A percentile compares a stretch with the other conserved stretches of the same genome.
phyloP scores from a whole-genome alignment of 495 filamentous ascomycete genomes.

The Apiosordaria backusii region DNA sequence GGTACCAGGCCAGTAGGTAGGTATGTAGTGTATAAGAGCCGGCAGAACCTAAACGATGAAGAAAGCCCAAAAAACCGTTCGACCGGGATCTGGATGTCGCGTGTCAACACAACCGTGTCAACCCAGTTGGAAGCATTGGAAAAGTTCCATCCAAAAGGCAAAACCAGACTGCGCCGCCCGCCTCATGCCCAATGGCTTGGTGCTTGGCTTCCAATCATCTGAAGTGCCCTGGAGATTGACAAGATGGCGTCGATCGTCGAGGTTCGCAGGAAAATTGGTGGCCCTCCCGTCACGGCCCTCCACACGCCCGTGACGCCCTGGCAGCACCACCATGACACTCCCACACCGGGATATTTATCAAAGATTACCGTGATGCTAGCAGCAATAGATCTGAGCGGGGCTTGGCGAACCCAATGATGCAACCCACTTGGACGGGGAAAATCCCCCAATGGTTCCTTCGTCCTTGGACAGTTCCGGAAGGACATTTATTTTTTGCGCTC shows the following conservation, averaged over 20 bases:
- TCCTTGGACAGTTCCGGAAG: neutral
- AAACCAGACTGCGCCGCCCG: neutral
- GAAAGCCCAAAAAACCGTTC: neutral
- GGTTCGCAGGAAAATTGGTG: neutral
- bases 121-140: neutral
- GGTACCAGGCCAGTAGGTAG: neutral
- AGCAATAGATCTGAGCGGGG: slow-evolving; percentile 3
- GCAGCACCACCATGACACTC: too few species aligned
- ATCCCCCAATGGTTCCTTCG: neutral
- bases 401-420: slow-evolving; percentile 1
- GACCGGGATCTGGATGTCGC: slow-evolving; percentile 1
- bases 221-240: slow-evolving; percentile 5
- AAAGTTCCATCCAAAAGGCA: slow-evolving; percentile 2
- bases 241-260: neutral
- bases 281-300: too few species aligned
- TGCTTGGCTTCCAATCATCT: slow-evolving; percentile 13
- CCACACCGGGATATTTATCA: neutral
- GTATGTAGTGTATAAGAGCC: neutral
- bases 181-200: slow-evolving; percentile 3
- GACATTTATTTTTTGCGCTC: neutral
- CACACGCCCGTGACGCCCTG: too few species aligned
- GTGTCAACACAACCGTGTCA: slow-evolving; percentile 5
- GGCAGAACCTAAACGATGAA: slow-evolving; percentile 1
- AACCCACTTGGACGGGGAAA: neutral
- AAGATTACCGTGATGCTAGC: neutral